Conservation (phyloP, 345 rosid species). For the Rhodamnia argentea region DNA sequence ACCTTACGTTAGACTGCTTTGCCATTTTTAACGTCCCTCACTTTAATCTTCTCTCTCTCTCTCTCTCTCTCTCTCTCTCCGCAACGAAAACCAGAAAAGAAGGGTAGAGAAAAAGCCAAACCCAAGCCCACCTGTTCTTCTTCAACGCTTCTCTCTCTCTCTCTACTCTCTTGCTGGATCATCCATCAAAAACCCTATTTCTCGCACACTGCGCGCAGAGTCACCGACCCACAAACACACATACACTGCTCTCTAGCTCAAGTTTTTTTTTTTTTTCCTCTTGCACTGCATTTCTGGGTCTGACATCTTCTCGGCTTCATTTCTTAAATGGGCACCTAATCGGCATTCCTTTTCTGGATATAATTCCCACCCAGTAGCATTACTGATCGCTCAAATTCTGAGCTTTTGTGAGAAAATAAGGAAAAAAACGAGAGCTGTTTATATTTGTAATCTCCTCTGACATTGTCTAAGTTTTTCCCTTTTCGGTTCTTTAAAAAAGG, state of each 20-base stretch:
- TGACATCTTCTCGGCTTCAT: not conserved
- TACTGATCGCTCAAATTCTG: not conserved
- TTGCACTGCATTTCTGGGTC: not conserved
- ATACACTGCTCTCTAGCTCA: not conserved
- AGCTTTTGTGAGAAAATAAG: not conserved
- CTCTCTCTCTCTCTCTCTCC: not conserved
- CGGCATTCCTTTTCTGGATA: not conserved
- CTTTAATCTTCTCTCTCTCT: not conserved
- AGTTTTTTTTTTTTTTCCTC: not conserved
- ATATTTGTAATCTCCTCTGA: not conserved
- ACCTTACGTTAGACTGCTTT: not conserved
- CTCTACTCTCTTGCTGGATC: not conserved
- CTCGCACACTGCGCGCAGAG: not conserved
- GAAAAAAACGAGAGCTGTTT: not conserved
- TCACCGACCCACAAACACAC: not conserved
- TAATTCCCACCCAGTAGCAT: not conserved
- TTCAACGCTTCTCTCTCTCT: constrained; percentile 2
- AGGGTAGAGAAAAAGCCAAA: not conserved
- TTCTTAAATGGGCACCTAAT: not conserved
- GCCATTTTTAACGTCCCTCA: not conserved
- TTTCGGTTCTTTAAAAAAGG: not conserved
- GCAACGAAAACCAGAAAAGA: not conserved
- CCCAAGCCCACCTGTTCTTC: constrained; percentile 10
- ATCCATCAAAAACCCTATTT: not conserved
- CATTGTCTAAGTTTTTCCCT: not conserved